phyloP scores from a whole-genome alignment of 495 filamentous ascomycete species.

The Lindgomyces ingoldianus region DNA sequence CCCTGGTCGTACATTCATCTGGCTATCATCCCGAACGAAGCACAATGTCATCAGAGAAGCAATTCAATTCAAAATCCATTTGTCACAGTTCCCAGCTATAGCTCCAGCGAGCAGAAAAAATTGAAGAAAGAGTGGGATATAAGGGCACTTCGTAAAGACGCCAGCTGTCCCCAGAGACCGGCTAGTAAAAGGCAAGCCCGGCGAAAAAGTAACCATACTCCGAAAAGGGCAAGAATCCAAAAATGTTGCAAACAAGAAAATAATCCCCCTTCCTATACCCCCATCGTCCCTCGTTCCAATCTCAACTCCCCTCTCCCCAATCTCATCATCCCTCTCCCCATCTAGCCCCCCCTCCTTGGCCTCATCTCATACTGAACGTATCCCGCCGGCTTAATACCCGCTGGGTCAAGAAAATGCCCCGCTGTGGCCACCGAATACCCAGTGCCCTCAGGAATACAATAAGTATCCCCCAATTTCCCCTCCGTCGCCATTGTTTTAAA shows the following conservation, averaged over 20 bases:
- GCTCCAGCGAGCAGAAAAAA: too few species aligned
- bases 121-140: too few species aligned
- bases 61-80: too few species aligned
- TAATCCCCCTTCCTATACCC: too few species aligned
- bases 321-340: background rate
- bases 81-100: background rate
- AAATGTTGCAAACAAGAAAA: too few species aligned
- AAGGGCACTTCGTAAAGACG: too few species aligned
- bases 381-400: background rate
- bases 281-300: too few species aligned
- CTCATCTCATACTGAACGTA: background rate
- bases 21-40: background rate
- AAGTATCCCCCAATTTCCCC: constrained; percentile 1
- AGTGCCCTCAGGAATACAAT: constrained; percentile 13
- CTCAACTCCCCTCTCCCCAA: too few species aligned
- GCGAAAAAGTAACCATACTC: too few species aligned
- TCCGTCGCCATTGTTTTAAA: constrained; percentile 3
- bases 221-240: too few species aligned
- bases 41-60: background rate
- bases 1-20: background rate
- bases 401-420: background rate
- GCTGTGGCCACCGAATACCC: constrained; percentile 3
- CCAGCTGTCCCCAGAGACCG: too few species aligned
- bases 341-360: background rate
- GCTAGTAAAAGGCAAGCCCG: too few species aligned